These are phyloP conservation scores for Rhododendron henanense DNA, from an alignment of 148 eudicot genomes.

Conservation along the genomic window DNA sequence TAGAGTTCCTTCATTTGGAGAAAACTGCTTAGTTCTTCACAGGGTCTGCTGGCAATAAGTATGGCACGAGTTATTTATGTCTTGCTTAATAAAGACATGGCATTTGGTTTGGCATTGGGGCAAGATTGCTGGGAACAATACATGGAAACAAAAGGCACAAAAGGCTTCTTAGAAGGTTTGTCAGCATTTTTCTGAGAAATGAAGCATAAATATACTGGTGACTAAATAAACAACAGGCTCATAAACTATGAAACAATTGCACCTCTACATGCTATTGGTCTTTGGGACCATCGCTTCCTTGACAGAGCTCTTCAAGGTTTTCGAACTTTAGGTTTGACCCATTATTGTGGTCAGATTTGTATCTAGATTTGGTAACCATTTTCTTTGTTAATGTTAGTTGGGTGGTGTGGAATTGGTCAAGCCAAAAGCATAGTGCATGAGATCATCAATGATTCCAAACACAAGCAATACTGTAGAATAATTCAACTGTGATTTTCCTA, in stretches of 20 bases:
- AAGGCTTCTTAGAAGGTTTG: constrained; percentile 83
- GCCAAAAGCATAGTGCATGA: neutral
- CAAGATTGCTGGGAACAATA: constrained; percentile 67
- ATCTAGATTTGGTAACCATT: neutral
- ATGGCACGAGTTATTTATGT: constrained; percentile 82
- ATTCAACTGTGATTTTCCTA: neutral
- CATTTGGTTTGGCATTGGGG: constrained; percentile 58
- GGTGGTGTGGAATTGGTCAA: neutral
- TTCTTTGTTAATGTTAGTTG: neutral
- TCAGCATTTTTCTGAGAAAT: constrained; percentile 85
- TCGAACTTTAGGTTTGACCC: neutral
- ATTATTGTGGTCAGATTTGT: neutral
- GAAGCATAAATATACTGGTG: constrained; percentile 66
- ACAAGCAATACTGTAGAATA: neutral
- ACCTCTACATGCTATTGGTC: neutral
- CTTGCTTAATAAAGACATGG: constrained; percentile 52
- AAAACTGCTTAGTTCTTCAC: neutral
- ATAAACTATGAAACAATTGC: neutral
- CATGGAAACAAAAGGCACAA: constrained; percentile 34
- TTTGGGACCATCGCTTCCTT: neutral
- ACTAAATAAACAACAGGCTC: constrained; percentile 23
- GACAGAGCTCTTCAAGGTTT: neutral
- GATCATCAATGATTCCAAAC: neutral
- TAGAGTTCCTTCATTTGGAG: neutral
- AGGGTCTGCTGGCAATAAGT: constrained; percentile 78